phyloP scores from a whole-genome alignment of 768 basidiomycete genomes.

The Terana coerulea region DNA sequence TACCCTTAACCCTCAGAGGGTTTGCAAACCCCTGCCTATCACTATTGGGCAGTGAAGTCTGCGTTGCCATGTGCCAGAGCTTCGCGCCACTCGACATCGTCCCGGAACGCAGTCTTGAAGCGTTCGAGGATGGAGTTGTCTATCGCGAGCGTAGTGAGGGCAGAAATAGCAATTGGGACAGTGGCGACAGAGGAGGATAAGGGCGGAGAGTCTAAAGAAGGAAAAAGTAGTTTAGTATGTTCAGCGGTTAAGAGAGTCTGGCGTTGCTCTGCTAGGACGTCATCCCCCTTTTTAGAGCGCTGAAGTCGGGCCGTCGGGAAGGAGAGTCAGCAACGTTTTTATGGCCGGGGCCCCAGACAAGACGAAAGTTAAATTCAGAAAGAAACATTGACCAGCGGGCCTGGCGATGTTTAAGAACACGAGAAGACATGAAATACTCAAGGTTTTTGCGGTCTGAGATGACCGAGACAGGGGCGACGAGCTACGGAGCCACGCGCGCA shows the following conservation, averaged over 20 bases:
- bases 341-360: conserved; percentile 29
- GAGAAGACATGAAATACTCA: conserved; percentile 31
- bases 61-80: conserved; percentile 12
- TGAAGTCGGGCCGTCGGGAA: conserved; percentile 22
- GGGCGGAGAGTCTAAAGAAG: neutral
- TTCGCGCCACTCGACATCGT: conserved; percentile 18
- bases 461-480: conserved; percentile 18
- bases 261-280: conserved; percentile 8
- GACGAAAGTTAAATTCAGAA: conserved; percentile 18
- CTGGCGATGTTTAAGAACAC: conserved; percentile 32
- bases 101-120: conserved; percentile 15
- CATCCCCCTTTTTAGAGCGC: conserved; percentile 22
- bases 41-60: too few species aligned
- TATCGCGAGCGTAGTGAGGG: conserved; percentile 19
- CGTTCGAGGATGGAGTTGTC: conserved; percentile 19
- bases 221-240: conserved; percentile 8
- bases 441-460: conserved; percentile 36
- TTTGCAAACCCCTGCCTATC: too few species aligned
- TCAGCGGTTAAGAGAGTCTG: conserved; percentile 11
- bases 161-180: too few species aligned
- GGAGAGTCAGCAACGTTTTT: conserved; percentile 19
- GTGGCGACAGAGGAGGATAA: too few species aligned
- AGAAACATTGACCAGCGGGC: conserved; percentile 31
- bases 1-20: too few species aligned
- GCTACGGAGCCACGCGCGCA: conserved; percentile 22